Base-by-base conservation (phyloP, 2,329 filamentous ascomycete species). In the Trichoderma guizhouense region DNA sequence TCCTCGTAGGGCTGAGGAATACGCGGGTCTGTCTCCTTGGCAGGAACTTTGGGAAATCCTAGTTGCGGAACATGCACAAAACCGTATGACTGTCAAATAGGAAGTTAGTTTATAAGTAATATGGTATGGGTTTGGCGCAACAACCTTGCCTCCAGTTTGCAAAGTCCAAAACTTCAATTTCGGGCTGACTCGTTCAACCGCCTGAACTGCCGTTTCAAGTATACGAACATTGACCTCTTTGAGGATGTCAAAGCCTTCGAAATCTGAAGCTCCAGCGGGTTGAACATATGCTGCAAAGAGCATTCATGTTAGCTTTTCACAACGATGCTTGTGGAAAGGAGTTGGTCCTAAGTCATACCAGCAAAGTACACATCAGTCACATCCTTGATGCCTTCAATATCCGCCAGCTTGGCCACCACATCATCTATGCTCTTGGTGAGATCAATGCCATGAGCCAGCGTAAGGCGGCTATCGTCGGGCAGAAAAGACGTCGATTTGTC, bases 301-400 rank as follows among this genome's bases (percentile, higher is more conserved):
- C 12, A 28, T 36, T 15, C 34, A 8, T 18, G 6, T 39, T 39
- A 39, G 36, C 3, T n/a, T 47, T 47, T 5, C 9, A 9, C 18
- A 47, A n/a, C 4, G 18, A 47, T 21, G 14, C 3, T 39, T 18
- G 7, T 18, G 36, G 3, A 18, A 39, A 39, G 36, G 36, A 7
- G 36, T 18, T 39, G 15, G 15, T 39, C 15, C 36, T 4, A 7
- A 21, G 1, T 39, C 26, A 24, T 65, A 71, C 69, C 69, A 15
- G 69, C 69, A 58, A 71, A 71, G 5, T 71, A 71, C n/a, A 71
- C 69, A 15, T 71, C 69, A 21, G 69, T 71, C 4, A 71, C 60
- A 8, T 71, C 60, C 7, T 58, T 30, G 36, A 71, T 71, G 51
- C 69, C 60, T 9, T 71, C 60, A 7, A 71, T 65, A 39, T 43